A percentile compares a stretch with the other conserved stretches of the same genome.
Evolutionary conservation across 2,329 filamentous ascomycete species (phyloP).

Genomic region (Hypoxylon sp.): DNA sequence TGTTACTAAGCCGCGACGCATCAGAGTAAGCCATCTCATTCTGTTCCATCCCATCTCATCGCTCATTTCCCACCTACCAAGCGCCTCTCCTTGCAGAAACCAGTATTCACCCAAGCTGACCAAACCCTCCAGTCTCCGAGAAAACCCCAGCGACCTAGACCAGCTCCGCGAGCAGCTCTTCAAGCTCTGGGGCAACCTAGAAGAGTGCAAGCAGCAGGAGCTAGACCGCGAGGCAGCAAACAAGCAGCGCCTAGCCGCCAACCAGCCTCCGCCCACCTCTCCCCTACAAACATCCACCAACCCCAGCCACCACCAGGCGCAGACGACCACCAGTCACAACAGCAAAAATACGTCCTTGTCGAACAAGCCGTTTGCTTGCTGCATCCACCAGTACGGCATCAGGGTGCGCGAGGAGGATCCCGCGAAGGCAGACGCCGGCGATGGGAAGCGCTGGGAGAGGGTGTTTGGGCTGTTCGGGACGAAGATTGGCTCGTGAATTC

Average conservation of each 20-base stretch:
- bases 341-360: constrained; percentile 43
- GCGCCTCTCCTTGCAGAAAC: too few species aligned
- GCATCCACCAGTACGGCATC: constrained; percentile 75
- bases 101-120: too few species aligned
- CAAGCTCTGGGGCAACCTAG: constrained; percentile 84
- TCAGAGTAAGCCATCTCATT: constrained; percentile 47
- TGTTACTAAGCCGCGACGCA: constrained; percentile 58
- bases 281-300: constrained; percentile 34
- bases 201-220: constrained; percentile 68
- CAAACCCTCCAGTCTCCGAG: constrained; percentile 69
- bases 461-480: constrained; percentile 72
- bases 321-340: too few species aligned
- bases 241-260: constrained; percentile 37
- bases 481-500: constrained; percentile 62
- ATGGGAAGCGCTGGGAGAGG: constrained; percentile 65
- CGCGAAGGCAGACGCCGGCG: constrained; percentile 55
- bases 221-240: constrained; percentile 40
- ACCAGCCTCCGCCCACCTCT: constrained; percentile 51
- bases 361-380: constrained; percentile 73
- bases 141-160: constrained; percentile 57
- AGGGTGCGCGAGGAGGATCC: constrained; percentile 53
- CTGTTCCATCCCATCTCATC: too few species aligned
- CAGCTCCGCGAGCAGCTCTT: constrained; percentile 75
- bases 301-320: background rate
- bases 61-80: too few species aligned